Conservation (phyloP, 345 rosid genomes). For the Mallotus nudiflorus region DNA sequence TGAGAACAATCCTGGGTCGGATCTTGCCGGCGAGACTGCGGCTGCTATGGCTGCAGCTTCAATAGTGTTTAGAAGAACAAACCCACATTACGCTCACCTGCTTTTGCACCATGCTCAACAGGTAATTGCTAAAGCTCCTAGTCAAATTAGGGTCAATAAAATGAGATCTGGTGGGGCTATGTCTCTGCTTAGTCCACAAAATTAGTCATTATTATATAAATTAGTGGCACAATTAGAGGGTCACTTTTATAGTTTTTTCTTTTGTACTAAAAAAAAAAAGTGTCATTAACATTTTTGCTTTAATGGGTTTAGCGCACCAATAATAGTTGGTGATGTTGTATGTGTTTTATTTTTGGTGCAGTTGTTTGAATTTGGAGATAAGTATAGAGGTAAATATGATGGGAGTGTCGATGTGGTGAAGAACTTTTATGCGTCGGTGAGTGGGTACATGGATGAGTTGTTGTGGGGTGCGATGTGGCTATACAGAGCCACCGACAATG, state of each 20-base stretch:
- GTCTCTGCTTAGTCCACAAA: background rate
- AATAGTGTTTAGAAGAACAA: constrained; percentile 37
- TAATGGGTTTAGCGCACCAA: background rate
- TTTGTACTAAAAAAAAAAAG: too few relatives aligned
- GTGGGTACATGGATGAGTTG: constrained; percentile 97
- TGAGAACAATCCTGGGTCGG: constrained; percentile 58
- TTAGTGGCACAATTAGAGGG: background rate
- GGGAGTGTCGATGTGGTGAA: constrained; percentile 67
- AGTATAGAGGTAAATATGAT: constrained; percentile 77
- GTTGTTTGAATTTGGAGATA: constrained; percentile 93
- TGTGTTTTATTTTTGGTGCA: constrained; percentile 22
- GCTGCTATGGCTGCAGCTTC: constrained; percentile 77
- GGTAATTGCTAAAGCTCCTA: constrained; percentile 32
- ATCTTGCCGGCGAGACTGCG: constrained; percentile 65
- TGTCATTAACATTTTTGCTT: background rate
- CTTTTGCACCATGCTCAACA: constrained; percentile 54
- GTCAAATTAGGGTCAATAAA: background rate
- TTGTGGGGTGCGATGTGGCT: constrained; percentile 47
- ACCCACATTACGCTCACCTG: constrained; percentile 37
- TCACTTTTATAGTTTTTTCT: background rate
- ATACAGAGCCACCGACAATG: constrained; percentile 38
- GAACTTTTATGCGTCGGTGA: constrained; percentile 91
- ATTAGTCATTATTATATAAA: background rate
- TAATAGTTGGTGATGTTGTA: background rate
- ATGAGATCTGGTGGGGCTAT: background rate